Base-by-base conservation (phyloP, 768 basidiomycete genomes). In the Dentipellis fragilis region DNA sequence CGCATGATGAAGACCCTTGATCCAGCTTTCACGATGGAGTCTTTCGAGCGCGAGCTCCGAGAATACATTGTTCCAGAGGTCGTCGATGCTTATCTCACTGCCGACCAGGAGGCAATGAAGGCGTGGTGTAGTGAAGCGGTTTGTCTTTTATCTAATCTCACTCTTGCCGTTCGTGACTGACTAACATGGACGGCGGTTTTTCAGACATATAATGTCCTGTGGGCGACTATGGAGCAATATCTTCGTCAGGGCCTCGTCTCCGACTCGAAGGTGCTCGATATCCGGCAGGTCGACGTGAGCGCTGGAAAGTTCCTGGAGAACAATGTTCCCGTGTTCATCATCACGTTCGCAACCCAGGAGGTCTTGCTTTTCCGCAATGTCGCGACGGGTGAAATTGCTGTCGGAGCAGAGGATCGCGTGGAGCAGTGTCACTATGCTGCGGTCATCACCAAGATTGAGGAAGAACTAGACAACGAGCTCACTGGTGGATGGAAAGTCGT, bases 41-140 rank as follows among this genome's bases (percentile, higher is more conserved):
- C 74, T 36, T 98, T 96, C 65, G 87, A 92, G 64, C 77, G 86
- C 57, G 96, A 98, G 66, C 68, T 98, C 56, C 73, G 94, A 57
- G 96, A 98, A 70, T 99, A 97, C 64, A 99, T 99, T 59, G 82
- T 99, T 2, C 96, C 96, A 0, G 96, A 99, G 67, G 84, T 99
- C 11, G 92, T 99, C 7, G 96, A 99, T 66, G 95, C 93, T 23
- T 97, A 96, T 65, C 68, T 98, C 58, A 86, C 82, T 54, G 94
- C 91, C 23, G 96, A 98, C 66, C 80, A 84, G 67, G 89, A 93
- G 66, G 75, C 87, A 2, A 72, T 99, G 63, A 81, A 79, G 66
- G 80, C 80, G 58, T 99, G 96, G 96, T 95, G 93, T 67, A 84
- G 90, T 19, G 96, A 99, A 71, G 96, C 92, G 52, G 94, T 95